Conservation (phyloP, 2,329 filamentous ascomycete species). For the Diaporthe eres region DNA sequence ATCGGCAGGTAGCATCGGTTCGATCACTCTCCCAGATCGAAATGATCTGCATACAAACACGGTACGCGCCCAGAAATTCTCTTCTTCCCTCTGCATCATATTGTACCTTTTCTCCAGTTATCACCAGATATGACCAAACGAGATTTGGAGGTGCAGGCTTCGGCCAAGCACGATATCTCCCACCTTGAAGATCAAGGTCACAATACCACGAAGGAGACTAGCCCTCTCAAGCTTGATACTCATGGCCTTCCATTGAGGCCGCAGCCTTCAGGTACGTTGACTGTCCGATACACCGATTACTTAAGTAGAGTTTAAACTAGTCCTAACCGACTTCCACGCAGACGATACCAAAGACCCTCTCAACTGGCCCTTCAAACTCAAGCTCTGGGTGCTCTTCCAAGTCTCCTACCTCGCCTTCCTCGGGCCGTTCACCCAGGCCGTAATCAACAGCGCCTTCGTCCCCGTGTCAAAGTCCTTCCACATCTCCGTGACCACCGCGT, state of each 20-base stretch:
- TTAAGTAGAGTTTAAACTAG: too few relatives aligned
- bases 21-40: neutral
- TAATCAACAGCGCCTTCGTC: constrained; percentile 15
- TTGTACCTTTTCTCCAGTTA: neutral
- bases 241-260: constrained; percentile 19
- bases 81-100: neutral
- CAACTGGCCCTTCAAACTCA: constrained; percentile 2
- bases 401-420: constrained; percentile 15
- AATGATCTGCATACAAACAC: neutral
- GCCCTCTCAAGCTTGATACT: neutral
- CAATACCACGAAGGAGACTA: neutral
- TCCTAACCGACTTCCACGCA: neutral
- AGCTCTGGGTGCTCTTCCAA: constrained; percentile 23
- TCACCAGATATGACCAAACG: neutral
- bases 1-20: constrained; percentile 18
- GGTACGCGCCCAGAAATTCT: neutral
- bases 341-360: constrained; percentile 10
- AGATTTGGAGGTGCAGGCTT: neutral
- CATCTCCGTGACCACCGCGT: neutral
- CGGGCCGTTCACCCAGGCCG: neutral
- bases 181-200: neutral
- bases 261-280: neutral
- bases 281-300: neutral
- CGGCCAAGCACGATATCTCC: neutral
- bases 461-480: constrained; percentile 3